Evolutionary conservation across 2,329 filamentous ascomycete genomes (phyloP), one percentile per base, ranked within the genome.

Genomic region (Pseudocercospora musae): DNA sequence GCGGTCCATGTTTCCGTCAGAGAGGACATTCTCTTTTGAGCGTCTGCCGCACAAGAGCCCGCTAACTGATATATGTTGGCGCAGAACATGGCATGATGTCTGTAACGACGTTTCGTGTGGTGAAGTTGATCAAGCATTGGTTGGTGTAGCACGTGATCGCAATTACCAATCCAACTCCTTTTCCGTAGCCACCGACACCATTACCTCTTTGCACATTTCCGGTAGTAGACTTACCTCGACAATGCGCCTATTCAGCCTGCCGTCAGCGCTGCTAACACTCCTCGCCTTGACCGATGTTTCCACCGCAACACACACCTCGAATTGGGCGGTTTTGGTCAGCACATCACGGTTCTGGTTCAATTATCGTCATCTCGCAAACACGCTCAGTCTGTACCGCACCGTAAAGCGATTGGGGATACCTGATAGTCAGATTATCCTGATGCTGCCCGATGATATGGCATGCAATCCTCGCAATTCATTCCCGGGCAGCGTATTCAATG

Each of bases 311-410:
- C 95, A 99, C 79, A 99, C 95, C 15, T 97, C 92, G 75, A 99
- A 99, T 79, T 99, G 95, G 95, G 95, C 95, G 9, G 95, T 99
- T 65, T 88, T 99, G n/a, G 95, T 99, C 62, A 95, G 91, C 68
- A 99, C 95, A 5, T 99, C 95, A 58, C 90, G 95, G 58, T 99
- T 99, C 84, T 99, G 95, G 95, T 99, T 99, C 87, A 99, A 99
- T 81, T 99, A 99, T 79, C 90, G 95, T 62, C 95, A 99, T 78
- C 89, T 99, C 57, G 93, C 95, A 77, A 99, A 99, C 80, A 95
- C 96, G 18, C 87, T 99, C 64, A 97, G 94, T 63, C 88, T 99
- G 67, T 99, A 99, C 80, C 91, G 95, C 62, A 99, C 95, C 61
- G 95, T 99, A 66, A 99, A 99, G 81, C 91, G 95, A 11, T 87